Percentiles rank a stretch among this genome's conserved stretches.
phyloP scores from a whole-genome alignment of 805 yeast genomes.

The Lipomyces oligophaga region DNA sequence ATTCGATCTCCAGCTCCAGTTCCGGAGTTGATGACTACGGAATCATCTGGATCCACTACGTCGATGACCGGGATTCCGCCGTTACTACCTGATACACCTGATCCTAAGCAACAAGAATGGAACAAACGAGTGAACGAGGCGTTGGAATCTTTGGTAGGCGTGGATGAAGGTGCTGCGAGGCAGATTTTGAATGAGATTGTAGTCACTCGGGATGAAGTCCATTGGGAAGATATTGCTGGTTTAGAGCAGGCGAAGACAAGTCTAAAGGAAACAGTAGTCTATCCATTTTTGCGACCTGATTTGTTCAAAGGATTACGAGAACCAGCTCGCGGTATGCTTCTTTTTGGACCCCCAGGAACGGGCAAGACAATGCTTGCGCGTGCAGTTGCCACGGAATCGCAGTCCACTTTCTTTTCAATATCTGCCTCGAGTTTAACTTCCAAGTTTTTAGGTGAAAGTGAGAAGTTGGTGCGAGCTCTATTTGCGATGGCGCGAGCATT shows the following conservation, averaged over 20 bases:
- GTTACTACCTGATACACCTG: conserved; percentile 20
- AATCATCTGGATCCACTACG: not conserved
- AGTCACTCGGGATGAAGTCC: conserved; percentile 83
- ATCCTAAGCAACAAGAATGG: conserved; percentile 27
- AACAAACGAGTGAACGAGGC: conserved; percentile 30
- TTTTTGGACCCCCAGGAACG: conserved; percentile 99
- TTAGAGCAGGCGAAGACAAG: conserved; percentile 82
- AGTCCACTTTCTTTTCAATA: conserved; percentile 86
- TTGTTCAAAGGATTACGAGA: conserved; percentile 84
- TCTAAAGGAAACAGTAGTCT: conserved; percentile 89
- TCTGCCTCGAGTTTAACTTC: conserved; percentile 88
- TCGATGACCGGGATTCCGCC: conserved; percentile 6
- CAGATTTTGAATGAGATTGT: conserved; percentile 87
- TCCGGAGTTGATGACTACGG: conserved; percentile 7
- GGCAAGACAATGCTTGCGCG: conserved; percentile 97
- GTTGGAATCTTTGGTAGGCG: conserved; percentile 49
- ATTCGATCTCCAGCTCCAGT: too few species aligned
- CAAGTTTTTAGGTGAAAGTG: conserved; percentile 80
- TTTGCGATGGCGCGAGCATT: conserved; percentile 78
- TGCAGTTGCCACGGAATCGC: conserved; percentile 93
- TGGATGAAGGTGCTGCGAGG: conserved; percentile 72
- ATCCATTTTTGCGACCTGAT: conserved; percentile 92
- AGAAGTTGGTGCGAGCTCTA: conserved; percentile 83
- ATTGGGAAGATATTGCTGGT: conserved; percentile 96
- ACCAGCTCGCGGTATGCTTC: conserved; percentile 92